Percentiles rank a stretch among this genome's conserved stretches.
phyloP scores from a whole-genome alignment of 306 rosid species.

The Corylus americana region DNA sequence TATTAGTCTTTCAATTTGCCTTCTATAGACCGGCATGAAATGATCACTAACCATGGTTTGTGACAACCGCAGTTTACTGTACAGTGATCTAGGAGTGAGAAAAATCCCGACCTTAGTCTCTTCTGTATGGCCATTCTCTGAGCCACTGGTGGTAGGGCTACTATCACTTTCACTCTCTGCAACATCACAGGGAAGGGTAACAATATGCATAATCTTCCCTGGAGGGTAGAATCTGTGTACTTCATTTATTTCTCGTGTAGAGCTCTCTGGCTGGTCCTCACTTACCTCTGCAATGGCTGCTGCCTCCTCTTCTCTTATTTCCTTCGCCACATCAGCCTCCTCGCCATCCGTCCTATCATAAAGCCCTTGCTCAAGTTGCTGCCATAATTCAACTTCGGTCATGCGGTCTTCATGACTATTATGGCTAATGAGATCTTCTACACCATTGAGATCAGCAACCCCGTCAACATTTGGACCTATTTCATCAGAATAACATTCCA shows the following conservation, averaged over 20 bases:
- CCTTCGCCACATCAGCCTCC: slow-evolving; percentile 59
- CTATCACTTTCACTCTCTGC: slow-evolving; percentile 42
- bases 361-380: slow-evolving; percentile 84
- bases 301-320: slow-evolving; percentile 70
- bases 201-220: slow-evolving; percentile 90
- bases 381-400: slow-evolving; percentile 92
- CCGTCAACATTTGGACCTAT: slow-evolving; percentile 30
- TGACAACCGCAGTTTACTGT: slow-evolving; percentile 83
- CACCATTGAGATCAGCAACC: slow-evolving; percentile 33
- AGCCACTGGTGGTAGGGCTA: slow-evolving; percentile 45
- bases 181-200: slow-evolving; percentile 36
- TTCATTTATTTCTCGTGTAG: slow-evolving; percentile 58
- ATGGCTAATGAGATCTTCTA: slow-evolving; percentile 39
- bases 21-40: slow-evolving; percentile 91
- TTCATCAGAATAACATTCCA: slow-evolving; percentile 50
- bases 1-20: slow-evolving; percentile 73
- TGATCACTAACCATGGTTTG: slow-evolving; percentile 95
- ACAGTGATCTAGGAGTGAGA: slow-evolving; percentile 74
- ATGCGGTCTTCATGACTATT: slow-evolving; percentile 56
- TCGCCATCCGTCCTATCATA: slow-evolving; percentile 50
- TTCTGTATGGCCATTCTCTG: slow-evolving; percentile 41
- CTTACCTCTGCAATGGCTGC: slow-evolving; percentile 62
- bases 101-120: slow-evolving; percentile 71
- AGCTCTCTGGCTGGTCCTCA: slow-evolving; percentile 49
- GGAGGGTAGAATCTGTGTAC: slow-evolving; percentile 82